Evolutionary conservation across 371 early-diverging fungal species (phyloP).

Genomic region (Umbelopsis sp.): DNA sequence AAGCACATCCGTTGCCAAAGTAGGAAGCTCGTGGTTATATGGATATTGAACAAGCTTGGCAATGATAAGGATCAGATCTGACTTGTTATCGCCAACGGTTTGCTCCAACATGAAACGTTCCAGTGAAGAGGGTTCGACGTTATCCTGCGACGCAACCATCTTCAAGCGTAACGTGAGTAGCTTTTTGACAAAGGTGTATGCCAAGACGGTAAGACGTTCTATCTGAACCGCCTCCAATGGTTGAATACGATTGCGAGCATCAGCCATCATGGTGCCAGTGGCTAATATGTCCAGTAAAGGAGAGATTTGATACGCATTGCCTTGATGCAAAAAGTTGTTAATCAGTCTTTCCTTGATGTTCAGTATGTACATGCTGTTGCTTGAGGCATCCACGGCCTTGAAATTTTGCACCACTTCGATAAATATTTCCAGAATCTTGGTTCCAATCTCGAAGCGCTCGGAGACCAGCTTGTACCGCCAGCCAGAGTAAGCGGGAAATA

Average conservation of each 20-base stretch:
- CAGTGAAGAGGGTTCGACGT: constrained; percentile 17
- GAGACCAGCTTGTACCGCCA: constrained; percentile 51
- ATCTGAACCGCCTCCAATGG: constrained; percentile 33
- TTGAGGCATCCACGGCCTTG: constrained; percentile 18
- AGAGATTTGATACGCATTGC: constrained; percentile 39
- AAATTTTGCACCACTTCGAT: constrained; percentile 38
- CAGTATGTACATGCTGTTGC: constrained; percentile 3
- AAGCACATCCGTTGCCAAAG: constrained; percentile 41
- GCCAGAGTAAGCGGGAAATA: constrained; percentile 42
- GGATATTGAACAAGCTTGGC: constrained; percentile 42
- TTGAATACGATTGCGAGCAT: constrained; percentile 18
- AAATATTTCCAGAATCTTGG: constrained; percentile 40
- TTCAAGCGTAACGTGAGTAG: constrained; percentile 39
- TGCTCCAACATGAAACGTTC: constrained; percentile 33
- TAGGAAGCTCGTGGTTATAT: constrained; percentile 32
- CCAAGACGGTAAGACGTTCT: constrained; percentile 38
- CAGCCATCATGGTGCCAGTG: constrained; percentile 38
- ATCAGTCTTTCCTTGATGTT: constrained; percentile 37
- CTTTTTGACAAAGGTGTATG: constrained; percentile 38
- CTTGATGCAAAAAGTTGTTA: constrained; percentile 41
- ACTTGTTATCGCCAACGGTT: constrained; percentile 25
- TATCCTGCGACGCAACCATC: constrained; percentile 20
- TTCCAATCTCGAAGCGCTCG: constrained; percentile 45
- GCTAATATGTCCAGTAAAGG: constrained; percentile 41
- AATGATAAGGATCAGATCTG: constrained; percentile 42